phyloP scores from a whole-genome alignment of 805 yeast species.

The Clavispora carvajalis region DNA sequence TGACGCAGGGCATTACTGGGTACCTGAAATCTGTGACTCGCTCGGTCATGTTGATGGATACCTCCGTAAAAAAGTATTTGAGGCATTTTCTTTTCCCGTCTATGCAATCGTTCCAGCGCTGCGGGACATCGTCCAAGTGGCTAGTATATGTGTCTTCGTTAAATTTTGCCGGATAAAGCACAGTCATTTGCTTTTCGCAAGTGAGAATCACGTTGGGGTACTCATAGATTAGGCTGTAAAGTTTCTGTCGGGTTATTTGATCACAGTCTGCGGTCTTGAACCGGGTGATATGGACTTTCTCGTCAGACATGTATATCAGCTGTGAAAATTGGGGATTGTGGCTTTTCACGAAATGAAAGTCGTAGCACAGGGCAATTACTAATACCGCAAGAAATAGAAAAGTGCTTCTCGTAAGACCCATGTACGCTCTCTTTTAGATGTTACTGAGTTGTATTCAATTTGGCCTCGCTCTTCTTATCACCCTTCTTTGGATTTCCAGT shows the following conservation, averaged over 20 bases:
- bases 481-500: background rate
- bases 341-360: background rate
- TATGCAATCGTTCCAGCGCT: background rate
- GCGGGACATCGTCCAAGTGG: background rate
- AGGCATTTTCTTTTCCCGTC: background rate
- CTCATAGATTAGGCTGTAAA: conserved; percentile 1
- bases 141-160: background rate
- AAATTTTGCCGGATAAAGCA: conserved; percentile 7
- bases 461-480: too few relatives aligned
- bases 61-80: conserved; percentile 1
- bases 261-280: conserved; percentile 5
- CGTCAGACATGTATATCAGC: background rate
- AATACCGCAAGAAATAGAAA: background rate
- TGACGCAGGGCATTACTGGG: background rate
- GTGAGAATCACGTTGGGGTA: conserved; percentile 11
- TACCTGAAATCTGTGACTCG: conserved; percentile 1
- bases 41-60: background rate
- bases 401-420: too few relatives aligned
- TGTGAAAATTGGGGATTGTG: background rate
- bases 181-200: conserved; percentile 10
- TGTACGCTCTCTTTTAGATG: too few relatives aligned
- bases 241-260: conserved; percentile 4
- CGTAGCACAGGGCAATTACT: background rate
- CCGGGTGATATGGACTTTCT: background rate
- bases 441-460: too few relatives aligned